Conservation (phyloP, 2,329 filamentous ascomycete species). For the Ampelomyces quisqualis region DNA sequence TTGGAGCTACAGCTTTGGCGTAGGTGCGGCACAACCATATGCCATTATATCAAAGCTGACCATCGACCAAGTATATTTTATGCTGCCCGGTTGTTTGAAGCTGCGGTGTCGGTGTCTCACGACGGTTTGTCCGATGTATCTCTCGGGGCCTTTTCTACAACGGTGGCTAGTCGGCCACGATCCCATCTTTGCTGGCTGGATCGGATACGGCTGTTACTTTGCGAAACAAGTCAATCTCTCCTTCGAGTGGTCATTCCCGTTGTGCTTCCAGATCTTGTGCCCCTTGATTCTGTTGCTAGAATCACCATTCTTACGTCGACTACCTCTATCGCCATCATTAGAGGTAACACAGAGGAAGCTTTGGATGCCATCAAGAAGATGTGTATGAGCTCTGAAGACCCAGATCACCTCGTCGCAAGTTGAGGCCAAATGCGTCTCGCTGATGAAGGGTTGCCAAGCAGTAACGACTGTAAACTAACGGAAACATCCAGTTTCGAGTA, state of each 20-base stretch:
- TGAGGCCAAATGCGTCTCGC: no score
- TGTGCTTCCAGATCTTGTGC: slow-evolving; percentile 46
- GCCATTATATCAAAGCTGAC: slow-evolving; percentile 11
- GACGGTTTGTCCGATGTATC: slow-evolving; percentile 50
- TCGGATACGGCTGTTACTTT: slow-evolving; percentile 51
- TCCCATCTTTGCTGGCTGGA: slow-evolving; percentile 50
- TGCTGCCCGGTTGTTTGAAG: slow-evolving; percentile 48
- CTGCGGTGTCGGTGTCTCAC: slow-evolving; percentile 48
- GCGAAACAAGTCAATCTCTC: slow-evolving; percentile 37
- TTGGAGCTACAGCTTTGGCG: slow-evolving; percentile 49
- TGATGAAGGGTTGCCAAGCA: no score
- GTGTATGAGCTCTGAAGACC: slow-evolving; percentile 43
- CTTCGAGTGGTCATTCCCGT: slow-evolving; percentile 51
- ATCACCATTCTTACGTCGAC: slow-evolving; percentile 49
- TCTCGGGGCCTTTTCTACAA: slow-evolving; percentile 46
- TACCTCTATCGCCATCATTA: slow-evolving; percentile 54
- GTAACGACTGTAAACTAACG: no score
- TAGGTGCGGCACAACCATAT: slow-evolving; percentile 17
- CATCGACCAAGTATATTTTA: slow-evolving; percentile 44
- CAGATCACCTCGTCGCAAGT: slow-evolving; percentile 46
- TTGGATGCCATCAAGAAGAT: slow-evolving; percentile 47
- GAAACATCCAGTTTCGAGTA: no score
- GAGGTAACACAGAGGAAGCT: slow-evolving; percentile 51
- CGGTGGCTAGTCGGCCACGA: slow-evolving; percentile 47
- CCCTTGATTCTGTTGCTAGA: slow-evolving; percentile 46